Base-by-base conservation (phyloP, 2,329 filamentous ascomycete species). In the Daldinia eschscholtzii region DNA sequence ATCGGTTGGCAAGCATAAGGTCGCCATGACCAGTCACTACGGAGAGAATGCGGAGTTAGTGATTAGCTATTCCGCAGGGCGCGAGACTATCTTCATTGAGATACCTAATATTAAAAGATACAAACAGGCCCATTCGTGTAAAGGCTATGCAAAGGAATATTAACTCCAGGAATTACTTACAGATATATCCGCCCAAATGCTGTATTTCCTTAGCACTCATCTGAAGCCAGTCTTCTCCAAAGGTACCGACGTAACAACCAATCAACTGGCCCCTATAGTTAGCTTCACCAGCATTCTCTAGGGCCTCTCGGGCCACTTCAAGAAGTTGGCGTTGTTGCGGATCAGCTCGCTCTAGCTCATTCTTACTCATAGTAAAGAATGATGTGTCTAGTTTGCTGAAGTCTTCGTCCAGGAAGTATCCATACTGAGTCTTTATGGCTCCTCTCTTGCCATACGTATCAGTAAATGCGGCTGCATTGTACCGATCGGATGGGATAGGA, bases 281-380 rank as follows among this genome's bases (percentile, higher is more conserved):
- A 26, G 4, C 74, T 57, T 44, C 41, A 2, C 77, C 77, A 0
- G 75, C 70, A 39, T 74, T 74, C 53, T 79, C 76, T 4, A 79
- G 63, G 1, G 70, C 61, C 57, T 79, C 77, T 28, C 66, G 76
- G 3, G 73, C 72, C 0, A 78, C 74, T n/a, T 79, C 76, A 4
- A 80, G 73, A 30, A 79, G 60, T 33, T 75, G 70, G 0, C 73
- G 62, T 33, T 76, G 74, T 6, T 76, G 61, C 0, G 78, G 76
- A 10, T 77, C 76, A 71, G 75, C 75, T 1, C 70, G 10, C 0
- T 58, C 35, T 2, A 70, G 68, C 0, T 78, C 76, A 4, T 30
- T n/a, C 0, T 57, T 33, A 0, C 15, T 44, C 42, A 44, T 44
- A 23, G 42, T 44, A 44, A 44, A 44, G 20, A 44, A 44, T 1